Evolutionary conservation across 1,284 basidiomycete genomes (phyloP), one percentile per base, ranked within the genome.

Genomic region (Thelephora terrestris): DNA sequence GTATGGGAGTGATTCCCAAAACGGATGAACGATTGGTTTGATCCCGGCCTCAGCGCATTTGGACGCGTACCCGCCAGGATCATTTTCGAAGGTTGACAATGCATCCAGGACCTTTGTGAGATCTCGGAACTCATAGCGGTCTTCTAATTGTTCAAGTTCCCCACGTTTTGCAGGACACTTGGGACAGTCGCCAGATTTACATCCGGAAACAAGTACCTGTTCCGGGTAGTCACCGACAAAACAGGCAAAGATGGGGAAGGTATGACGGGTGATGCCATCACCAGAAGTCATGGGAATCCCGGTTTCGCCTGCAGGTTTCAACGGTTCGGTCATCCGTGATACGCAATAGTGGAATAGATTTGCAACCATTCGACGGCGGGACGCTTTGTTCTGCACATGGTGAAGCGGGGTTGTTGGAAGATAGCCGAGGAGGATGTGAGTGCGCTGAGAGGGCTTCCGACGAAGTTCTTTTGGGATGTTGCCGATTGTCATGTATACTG

Each of bases 401-500:
- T 64, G 52, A 1, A 71, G 57, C 1, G 56, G 48, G 0, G 65
- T 52, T 0, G 64, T 65, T 0, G 70, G 68, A 1, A 71, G 58
- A 48, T 72, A 72, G 0, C 52, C 68, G 14, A 72, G 47, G 0
- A 74, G 61, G 7, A 73, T 56, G 20, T 66, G 62, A 1, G 58
- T 66, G 5, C 55, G 59, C 1, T 50, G 48, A 0, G 65, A 68
- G 0, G 68, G 64, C 47, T 69, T 66, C 1, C 61, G 54, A 5
- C 64, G 57, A 2, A 70, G 64, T 7, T 64, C 61, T 44, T 73
- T 71, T 1, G 70, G 67, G 7, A 74, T 56, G 50, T 72, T 72
- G 5, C 71, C 69, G n/a, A n/a, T n/a, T n/a, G n/a, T n/a, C n/a
- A n/a, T n/a, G n/a, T n/a, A n/a, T n/a, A n/a, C n/a, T n/a, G n/a